Percentiles rank a stretch among this genome's conserved stretches.
Evolutionary conservation across 352 stramenopile species (phyloP).

Genomic region (Blastocystis sp.): DNA sequence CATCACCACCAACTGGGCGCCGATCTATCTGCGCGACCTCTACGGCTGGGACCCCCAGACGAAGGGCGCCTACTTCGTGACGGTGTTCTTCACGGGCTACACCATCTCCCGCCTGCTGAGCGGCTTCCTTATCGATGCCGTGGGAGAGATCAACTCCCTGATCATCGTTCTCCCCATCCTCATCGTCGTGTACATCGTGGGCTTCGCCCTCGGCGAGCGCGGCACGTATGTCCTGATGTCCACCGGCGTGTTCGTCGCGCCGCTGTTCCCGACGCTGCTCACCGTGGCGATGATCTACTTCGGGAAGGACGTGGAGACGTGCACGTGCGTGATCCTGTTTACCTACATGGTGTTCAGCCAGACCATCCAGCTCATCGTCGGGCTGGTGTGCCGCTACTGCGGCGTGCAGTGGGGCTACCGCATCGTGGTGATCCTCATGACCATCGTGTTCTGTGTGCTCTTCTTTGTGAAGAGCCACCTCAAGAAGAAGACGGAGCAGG

Average conservation of each 20-base stretch:
- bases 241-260: conserved; percentile 39
- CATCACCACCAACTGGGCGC: conserved; percentile 63
- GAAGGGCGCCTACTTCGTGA: conserved; percentile 51
- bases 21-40: conserved; percentile 59
- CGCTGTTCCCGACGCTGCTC: conserved; percentile 49
- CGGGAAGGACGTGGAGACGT: conserved; percentile 38
- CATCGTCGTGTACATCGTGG: conserved; percentile 29
- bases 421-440: conserved; percentile 43
- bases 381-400: conserved; percentile 26
- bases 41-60: conserved; percentile 65
- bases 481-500: conserved; percentile 36
- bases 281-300: conserved; percentile 64
- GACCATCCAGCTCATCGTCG: conserved; percentile 47
- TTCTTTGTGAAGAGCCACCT: not conserved
- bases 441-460: not conserved
- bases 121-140: conserved; percentile 53
- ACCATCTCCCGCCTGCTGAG: conserved; percentile 54
- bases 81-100: conserved; percentile 41
- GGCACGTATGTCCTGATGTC: conserved; percentile 13
- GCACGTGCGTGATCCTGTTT: conserved; percentile 61
- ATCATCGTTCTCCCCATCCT: conserved; percentile 2
- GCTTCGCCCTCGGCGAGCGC: conserved; percentile 50
- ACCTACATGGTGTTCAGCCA: conserved; percentile 52
- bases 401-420: conserved; percentile 63
- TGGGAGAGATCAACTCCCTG: conserved; percentile 49